Evolutionary conservation across 768 basidiomycete genomes (phyloP), one percentile per base, ranked within the genome.

Genomic region (Sarcomyxa edulis): DNA sequence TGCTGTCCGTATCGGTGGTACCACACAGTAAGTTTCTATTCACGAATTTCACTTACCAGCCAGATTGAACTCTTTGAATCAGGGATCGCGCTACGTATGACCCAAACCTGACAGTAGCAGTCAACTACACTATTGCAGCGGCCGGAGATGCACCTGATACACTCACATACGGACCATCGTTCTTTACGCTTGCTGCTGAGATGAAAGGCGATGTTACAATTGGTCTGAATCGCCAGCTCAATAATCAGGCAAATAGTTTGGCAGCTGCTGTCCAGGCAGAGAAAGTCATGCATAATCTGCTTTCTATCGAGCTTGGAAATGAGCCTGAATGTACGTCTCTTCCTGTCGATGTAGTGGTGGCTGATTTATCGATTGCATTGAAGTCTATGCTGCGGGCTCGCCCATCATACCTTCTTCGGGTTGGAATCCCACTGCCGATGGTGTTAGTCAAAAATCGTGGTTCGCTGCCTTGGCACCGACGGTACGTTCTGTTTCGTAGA

Each of bases 61-160:
- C 7, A 15, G 8, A n/a, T 24, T 14, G 25, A 9, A 30, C 14
- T n/a, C 8, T 19, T 19, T 11, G 5, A 33, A 2, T 11, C 40
- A 66, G 64, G 36, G 65, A 66, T 35, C 60, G 65, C 23, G 65
- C 65, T n/a, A 65, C 62, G 15, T 66, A 58, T 43, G 52, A 62
- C 39, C 46, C 62, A 0, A 44, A 32, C 24, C 49, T 64, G 16
- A 30, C 45, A 14, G 33, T 46, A 9, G 54, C 64, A 10, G 65
- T 64, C 6, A 56, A 59, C 37, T 66, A 63, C 42, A 63, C 60
- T 7, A 62, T 66, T 7, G 53, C 60, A 3, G 49, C 50, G 11
- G 53, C 62, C 7, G 56, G 54, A 4, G 62, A 61, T 40, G 65
- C 65, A 1, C 65, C 62, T 1, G 39, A 42, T 4, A 45, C 48